phyloP scores from a whole-genome alignment of 495 filamentous ascomycete genomes.

The Tuber melanosporum region DNA sequence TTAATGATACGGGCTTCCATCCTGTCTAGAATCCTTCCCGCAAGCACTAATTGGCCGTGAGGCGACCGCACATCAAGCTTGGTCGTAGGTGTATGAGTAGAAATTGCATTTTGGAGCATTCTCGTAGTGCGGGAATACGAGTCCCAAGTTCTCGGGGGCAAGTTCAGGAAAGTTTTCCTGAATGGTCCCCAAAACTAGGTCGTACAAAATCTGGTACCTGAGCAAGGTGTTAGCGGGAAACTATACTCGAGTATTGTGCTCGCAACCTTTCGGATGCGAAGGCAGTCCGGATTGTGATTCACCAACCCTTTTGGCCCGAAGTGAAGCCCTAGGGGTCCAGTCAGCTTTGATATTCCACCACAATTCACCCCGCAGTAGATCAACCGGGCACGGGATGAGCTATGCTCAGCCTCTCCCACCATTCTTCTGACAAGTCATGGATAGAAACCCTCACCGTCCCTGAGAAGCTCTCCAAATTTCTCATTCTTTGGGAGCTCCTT shows the following conservation, averaged over 20 bases:
- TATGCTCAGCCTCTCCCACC: slow-evolving; percentile 5
- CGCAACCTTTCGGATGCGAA: background rate
- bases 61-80: background rate
- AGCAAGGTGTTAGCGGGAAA: background rate
- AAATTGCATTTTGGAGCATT: slow-evolving; percentile 30
- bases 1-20: background rate
- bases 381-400: background rate
- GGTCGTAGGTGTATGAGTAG: background rate
- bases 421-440: background rate
- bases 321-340: slow-evolving; percentile 52
- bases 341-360: background rate
- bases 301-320: slow-evolving; percentile 51
- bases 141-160: slow-evolving; percentile 49
- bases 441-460: slow-evolving; percentile 51
- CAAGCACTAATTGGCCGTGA: background rate
- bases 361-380: background rate
- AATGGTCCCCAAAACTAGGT: slow-evolving; percentile 53
- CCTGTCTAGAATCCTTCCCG: background rate
- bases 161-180: slow-evolving; percentile 54
- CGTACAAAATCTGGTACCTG: slow-evolving; percentile 54
- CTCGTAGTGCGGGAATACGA: slow-evolving; percentile 53
- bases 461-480: slow-evolving; percentile 50
- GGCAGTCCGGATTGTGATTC: background rate
- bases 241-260: background rate
- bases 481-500: slow-evolving; percentile 49